These are phyloP conservation scores for Geranomyces variabilis DNA, from an alignment of 192 early-diverging fungal species.

Conservation along the genomic window DNA sequence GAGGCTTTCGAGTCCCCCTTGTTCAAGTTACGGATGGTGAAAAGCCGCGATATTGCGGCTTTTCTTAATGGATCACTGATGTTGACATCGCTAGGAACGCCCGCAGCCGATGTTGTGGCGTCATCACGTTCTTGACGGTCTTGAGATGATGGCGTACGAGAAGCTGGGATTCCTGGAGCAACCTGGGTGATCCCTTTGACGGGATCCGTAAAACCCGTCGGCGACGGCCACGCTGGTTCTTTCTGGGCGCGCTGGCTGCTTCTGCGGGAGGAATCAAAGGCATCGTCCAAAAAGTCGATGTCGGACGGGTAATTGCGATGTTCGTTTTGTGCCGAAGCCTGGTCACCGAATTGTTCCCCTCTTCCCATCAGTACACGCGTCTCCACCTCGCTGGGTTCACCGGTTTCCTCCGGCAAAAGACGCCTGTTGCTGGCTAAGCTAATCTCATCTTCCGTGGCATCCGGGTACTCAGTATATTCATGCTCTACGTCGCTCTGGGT, in stretches of 20 bases:
- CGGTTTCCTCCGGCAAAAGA: too few relatives aligned
- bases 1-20: slow-evolving; percentile 1
- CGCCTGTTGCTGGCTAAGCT: too few relatives aligned
- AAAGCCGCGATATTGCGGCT: neutral
- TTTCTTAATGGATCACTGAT: neutral
- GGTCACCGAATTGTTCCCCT: too few relatives aligned
- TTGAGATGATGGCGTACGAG: too few relatives aligned
- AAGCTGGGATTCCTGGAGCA: too few relatives aligned
- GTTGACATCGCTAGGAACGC: neutral
- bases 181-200: too few relatives aligned
- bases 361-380: too few relatives aligned
- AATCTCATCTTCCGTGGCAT: neutral
- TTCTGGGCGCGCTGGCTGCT: slow-evolving; percentile 10
- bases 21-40: slow-evolving; percentile 31
- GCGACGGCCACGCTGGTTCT: neutral
- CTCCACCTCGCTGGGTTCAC: too few relatives aligned
- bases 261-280: neutral
- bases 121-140: neutral
- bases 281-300: slow-evolving; percentile 40
- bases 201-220: neutral
- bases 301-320: slow-evolving; percentile 31
- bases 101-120: neutral
- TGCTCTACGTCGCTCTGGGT: neutral
- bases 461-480: neutral
- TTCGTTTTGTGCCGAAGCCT: too few relatives aligned